A percentile compares a stretch with the other conserved stretches of the same genome.
Evolutionary conservation across 306 rosid species (phyloP).

Genomic region (Inga oerstediana): DNA sequence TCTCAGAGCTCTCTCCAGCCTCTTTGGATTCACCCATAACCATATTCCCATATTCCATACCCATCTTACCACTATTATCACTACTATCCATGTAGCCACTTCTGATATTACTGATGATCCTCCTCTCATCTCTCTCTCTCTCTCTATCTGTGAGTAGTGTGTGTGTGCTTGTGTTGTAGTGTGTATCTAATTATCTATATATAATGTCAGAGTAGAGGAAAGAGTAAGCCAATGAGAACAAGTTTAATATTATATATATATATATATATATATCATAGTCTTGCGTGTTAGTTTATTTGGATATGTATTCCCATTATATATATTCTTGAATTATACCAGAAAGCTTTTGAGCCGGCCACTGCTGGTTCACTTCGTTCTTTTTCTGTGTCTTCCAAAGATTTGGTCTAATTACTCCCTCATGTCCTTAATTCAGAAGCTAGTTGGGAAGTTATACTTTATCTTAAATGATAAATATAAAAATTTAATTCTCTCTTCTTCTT

Average conservation of each 20-base stretch:
- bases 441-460: too few relatives aligned
- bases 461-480: too few relatives aligned
- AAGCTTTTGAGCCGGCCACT: neutral
- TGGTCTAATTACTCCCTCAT: too few relatives aligned
- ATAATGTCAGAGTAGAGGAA: neutral
- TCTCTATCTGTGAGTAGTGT: neutral
- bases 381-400: neutral
- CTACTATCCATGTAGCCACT: neutral
- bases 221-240: neutral
- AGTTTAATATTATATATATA: neutral
- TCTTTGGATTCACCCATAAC: constrained; percentile 65
- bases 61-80: neutral
- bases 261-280: too few relatives aligned
- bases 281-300: neutral
- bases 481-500: too few relatives aligned
- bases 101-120: neutral
- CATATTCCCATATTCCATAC: constrained; percentile 46
- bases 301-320: too few relatives aligned
- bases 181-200: neutral
- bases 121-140: neutral
- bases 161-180: neutral
- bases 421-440: too few relatives aligned
- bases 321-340: neutral
- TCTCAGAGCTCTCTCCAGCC: constrained; percentile 46
- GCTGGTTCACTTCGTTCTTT: neutral